Conservation (phyloP, 2,329 filamentous ascomycete genomes). For the Colletotrichum tropicicola region DNA sequence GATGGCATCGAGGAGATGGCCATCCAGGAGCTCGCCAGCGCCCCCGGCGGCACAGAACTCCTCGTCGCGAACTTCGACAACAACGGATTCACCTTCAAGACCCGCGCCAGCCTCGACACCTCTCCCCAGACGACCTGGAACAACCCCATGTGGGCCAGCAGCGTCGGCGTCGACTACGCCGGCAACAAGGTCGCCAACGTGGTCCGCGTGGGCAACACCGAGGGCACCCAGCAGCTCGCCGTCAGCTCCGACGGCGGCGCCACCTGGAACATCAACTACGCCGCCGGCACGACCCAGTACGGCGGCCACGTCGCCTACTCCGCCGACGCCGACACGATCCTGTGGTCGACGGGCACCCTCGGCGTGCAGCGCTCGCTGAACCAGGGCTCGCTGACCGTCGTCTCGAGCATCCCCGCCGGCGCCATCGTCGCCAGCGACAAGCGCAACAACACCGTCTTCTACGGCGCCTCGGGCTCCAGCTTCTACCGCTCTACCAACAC, state of each 20-base stretch:
- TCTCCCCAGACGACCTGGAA: conserved; percentile 56
- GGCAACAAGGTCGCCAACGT: conserved; percentile 55
- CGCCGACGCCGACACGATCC: conserved; percentile 58
- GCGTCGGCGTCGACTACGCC: conserved; percentile 58
- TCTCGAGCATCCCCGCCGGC: conserved; percentile 53
- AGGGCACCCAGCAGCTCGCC: conserved; percentile 54
- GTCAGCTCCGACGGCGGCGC: conserved; percentile 59
- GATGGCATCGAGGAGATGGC: conserved; percentile 65
- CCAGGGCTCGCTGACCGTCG: conserved; percentile 51
- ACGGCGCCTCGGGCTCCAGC: conserved; percentile 53
- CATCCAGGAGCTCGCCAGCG: conserved; percentile 58
- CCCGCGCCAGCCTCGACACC: conserved; percentile 45
- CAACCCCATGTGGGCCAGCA: conserved; percentile 54
- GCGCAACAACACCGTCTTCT: conserved; percentile 61
- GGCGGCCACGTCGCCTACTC: conserved; percentile 59
- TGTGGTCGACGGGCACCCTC: conserved; percentile 54
- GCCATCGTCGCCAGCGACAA: conserved; percentile 65
- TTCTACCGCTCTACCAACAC: conserved; percentile 63
- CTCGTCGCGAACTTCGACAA: conserved; percentile 61
- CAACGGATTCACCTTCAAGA: conserved; percentile 59
- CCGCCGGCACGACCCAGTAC: conserved; percentile 50
- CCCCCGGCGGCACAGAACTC: conserved; percentile 59
- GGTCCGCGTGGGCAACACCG: conserved; percentile 58
- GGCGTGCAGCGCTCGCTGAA: conserved; percentile 53
- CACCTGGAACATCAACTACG: conserved; percentile 58